These are phyloP conservation scores for Rhizoclosmatium sp. DNA, from an alignment of 192 early-diverging fungal species.

Conservation along the genomic window DNA sequence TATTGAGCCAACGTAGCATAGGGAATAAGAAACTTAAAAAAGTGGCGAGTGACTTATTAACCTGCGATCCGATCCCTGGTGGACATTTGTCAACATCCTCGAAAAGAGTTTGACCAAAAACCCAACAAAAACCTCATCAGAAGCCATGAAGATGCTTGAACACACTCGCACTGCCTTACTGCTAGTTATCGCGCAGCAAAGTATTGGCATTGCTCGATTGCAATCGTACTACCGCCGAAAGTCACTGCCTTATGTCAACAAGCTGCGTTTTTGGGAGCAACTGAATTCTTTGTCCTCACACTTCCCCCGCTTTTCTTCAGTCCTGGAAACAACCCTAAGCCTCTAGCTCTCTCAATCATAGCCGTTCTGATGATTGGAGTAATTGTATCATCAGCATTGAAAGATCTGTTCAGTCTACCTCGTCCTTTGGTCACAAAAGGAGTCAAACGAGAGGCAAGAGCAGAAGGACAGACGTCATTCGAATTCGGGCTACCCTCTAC, in stretches of 20 bases:
- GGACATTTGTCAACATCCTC: too few species aligned
- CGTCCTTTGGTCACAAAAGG: conserved; percentile 83
- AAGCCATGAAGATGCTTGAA: too few species aligned
- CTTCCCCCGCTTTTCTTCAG: conserved; percentile 77
- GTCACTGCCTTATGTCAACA: background rate
- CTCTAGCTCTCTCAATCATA: background rate
- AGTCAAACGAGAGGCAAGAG: conserved; percentile 60
- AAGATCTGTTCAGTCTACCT: conserved; percentile 88
- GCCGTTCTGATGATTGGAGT: conserved; percentile 25
- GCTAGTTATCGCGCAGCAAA: background rate
- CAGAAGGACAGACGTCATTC: conserved; percentile 20
- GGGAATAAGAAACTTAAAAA: too few species aligned
- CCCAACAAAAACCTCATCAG: too few species aligned
- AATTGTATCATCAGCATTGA: background rate
- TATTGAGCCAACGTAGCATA: too few species aligned
- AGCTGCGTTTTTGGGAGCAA: conserved; percentile 71
- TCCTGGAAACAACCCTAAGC: background rate
- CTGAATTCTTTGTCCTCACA: conserved; percentile 84
- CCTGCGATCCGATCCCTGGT: too few species aligned
- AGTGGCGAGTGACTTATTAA: too few species aligned
- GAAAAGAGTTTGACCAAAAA: too few species aligned
- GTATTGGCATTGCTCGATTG: background rate
- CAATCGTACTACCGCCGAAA: background rate
- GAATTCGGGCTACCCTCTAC: conserved; percentile 96
- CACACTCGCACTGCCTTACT: too few species aligned